Percentiles rank a stretch among this genome's conserved stretches.
These are phyloP conservation scores for Metschnikowia similis DNA, from an alignment of 805 yeast species.

Conservation along the genomic window DNA sequence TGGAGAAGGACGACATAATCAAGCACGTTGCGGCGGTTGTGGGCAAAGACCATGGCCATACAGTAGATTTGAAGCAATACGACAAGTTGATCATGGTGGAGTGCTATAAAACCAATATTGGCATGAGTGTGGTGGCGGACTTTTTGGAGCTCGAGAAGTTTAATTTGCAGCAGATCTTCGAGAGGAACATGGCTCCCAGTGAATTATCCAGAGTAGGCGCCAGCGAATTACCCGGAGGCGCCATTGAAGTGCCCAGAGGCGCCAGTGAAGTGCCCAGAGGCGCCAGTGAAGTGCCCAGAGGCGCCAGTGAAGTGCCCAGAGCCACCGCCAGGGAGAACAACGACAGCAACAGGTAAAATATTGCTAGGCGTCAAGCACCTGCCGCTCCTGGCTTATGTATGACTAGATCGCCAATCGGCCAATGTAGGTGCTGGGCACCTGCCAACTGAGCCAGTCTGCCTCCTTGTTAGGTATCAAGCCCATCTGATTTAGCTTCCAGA, in stretches of 20 bases:
- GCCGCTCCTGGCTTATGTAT: too few relatives aligned
- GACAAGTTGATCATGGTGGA: slow-evolving; percentile 80
- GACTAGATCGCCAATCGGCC: slow-evolving; percentile 7
- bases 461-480: slow-evolving; percentile 83
- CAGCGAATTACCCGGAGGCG: slow-evolving; percentile 10
- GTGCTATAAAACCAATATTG: slow-evolving; percentile 84
- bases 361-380: too few relatives aligned
- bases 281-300: slow-evolving; percentile 12
- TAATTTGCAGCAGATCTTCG: slow-evolving; percentile 80
- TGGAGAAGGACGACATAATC: slow-evolving; percentile 71
- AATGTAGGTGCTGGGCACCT: slow-evolving; percentile 28
- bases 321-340: neutral
- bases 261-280: slow-evolving; percentile 7
- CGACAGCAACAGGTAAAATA: neutral
- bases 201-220: slow-evolving; percentile 13
- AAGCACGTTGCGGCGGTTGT: slow-evolving; percentile 66
- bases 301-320: slow-evolving; percentile 1
- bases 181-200: slow-evolving; percentile 28
- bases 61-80: slow-evolving; percentile 73
- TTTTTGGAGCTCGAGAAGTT: slow-evolving; percentile 61
- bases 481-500: slow-evolving; percentile 83
- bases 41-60: slow-evolving; percentile 65
- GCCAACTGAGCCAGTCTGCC: slow-evolving; percentile 94
- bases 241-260: slow-evolving; percentile 11
- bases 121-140: slow-evolving; percentile 75